Percentiles rank a stretch among this genome's conserved stretches.
These are phyloP conservation scores for Carex myosuroides DNA, from an alignment of 176 grass and related monocot species.

Conservation along the genomic window DNA sequence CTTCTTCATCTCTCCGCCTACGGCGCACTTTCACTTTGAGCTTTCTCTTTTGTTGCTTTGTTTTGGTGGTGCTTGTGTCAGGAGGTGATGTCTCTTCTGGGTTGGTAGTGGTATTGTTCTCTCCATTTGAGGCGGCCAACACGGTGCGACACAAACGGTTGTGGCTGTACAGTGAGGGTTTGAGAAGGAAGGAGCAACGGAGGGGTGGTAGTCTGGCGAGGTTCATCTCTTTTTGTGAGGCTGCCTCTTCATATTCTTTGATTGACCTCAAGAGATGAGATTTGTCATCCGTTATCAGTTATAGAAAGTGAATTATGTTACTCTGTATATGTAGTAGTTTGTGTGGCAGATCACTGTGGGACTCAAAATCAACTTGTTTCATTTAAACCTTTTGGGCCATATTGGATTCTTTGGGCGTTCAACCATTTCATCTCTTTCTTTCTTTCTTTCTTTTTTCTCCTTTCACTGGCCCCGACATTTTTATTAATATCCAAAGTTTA, in stretches of 20 bases:
- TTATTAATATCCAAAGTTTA: too few relatives aligned
- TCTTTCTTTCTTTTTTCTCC: not conserved
- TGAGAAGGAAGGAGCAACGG: slow-evolving; percentile 29
- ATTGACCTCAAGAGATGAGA: not conserved
- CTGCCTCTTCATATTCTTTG: not conserved
- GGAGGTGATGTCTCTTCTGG: not conserved
- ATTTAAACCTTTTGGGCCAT: not conserved
- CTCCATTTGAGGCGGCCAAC: slow-evolving; percentile 15
- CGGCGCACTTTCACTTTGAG: slow-evolving; percentile 34
- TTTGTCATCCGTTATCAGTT: not conserved
- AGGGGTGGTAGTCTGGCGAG: not conserved
- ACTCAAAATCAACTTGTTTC: not conserved
- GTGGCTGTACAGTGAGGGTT: slow-evolving; percentile 7
- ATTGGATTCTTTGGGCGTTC: not conserved
- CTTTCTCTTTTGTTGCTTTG: slow-evolving; percentile 38
- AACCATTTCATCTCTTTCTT: not conserved
- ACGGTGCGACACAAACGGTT: not conserved
- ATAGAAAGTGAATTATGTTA: not conserved
- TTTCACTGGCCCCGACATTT: too few relatives aligned
- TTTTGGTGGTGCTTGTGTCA: slow-evolving; percentile 23
- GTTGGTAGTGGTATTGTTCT: slow-evolving; percentile 20
- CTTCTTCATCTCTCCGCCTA: not conserved
- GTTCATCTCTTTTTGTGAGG: slow-evolving; percentile 14
- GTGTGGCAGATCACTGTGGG: not conserved
- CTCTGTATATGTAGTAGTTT: not conserved